Percentiles rank a stretch among this genome's conserved stretches.
phyloP scores from a whole-genome alignment of 208 protist species.

The Wallacemonas sp. region DNA sequence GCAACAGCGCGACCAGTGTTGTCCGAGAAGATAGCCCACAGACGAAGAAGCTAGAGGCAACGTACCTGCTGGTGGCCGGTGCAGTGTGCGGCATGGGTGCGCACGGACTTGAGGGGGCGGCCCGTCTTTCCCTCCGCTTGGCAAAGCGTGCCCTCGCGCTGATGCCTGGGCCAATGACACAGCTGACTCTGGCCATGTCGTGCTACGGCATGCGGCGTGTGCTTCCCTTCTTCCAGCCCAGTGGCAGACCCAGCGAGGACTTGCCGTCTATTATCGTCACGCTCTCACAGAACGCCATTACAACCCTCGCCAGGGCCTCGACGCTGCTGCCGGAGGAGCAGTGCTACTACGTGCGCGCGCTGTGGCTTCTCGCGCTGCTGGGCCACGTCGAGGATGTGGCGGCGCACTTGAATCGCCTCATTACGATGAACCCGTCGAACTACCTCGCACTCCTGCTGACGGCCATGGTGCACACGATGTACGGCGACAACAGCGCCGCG shows the following conservation, averaged over 20 bases:
- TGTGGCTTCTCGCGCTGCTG: conserved; percentile 63
- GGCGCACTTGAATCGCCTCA: conserved; percentile 27
- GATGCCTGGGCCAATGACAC: conserved; percentile 38
- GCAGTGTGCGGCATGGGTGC: conserved; percentile 31
- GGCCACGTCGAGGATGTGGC: conserved; percentile 31
- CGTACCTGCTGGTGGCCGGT: conserved; percentile 58
- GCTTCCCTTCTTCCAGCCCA: conserved; percentile 4
- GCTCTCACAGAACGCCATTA: neutral
- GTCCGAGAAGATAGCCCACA: neutral
- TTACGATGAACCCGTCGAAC: conserved; percentile 32
- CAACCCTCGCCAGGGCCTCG: neutral
- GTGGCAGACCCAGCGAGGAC: neutral
- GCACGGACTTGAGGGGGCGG: conserved; percentile 23
- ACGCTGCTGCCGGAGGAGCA: conserved; percentile 24
- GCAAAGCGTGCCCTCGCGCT: conserved; percentile 43
- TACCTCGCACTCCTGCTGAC: conserved; percentile 61
- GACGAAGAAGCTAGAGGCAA: conserved; percentile 45
- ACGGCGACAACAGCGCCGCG: conserved; percentile 49
- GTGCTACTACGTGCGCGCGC: conserved; percentile 39
- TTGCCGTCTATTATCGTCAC: conserved; percentile 6
- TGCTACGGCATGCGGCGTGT: conserved; percentile 25
- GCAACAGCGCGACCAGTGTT: neutral
- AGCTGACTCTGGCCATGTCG: conserved; percentile 38
- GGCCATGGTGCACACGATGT: conserved; percentile 49
- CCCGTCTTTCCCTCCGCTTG: conserved; percentile 36